Conservation (phyloP, 352 stramenopile genomes). For the Globisporangium yorkense region DNA sequence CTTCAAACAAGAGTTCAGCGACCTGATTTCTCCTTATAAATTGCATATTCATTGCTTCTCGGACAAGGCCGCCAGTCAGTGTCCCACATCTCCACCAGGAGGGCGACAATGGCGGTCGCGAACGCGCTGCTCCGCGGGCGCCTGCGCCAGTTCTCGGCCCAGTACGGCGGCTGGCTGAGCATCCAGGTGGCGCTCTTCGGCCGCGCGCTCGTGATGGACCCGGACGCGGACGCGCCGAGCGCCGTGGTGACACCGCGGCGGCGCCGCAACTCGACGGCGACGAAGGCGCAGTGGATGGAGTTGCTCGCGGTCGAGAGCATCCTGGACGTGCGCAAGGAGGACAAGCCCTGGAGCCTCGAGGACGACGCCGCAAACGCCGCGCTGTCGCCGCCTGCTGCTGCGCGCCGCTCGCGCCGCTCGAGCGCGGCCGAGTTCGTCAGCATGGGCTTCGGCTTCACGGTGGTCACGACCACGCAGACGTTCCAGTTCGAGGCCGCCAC, state of each 20-base stretch:
- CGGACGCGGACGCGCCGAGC: constrained; percentile 24
- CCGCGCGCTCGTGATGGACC: constrained; percentile 45
- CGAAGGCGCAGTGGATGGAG: constrained; percentile 38
- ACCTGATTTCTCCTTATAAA: not conserved
- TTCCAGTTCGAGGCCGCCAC: constrained; percentile 35
- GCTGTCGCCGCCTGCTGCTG: constrained; percentile 9
- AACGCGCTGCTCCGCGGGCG: constrained; percentile 36
- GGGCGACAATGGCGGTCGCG: constrained; percentile 10
- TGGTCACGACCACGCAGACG: constrained; percentile 24
- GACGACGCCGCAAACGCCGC: constrained; percentile 9
- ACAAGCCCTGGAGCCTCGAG: constrained; percentile 14
- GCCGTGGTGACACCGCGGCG: constrained; percentile 31
- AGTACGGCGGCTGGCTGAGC: constrained; percentile 44
- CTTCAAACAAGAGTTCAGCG: no score
- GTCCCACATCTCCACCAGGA: not conserved
- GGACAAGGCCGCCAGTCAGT: not conserved
- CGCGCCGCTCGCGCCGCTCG: constrained; percentile 14
- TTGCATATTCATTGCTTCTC: not conserved
- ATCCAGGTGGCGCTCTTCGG: constrained; percentile 40
- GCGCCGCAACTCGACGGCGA: constrained; percentile 35
- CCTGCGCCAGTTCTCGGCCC: constrained; percentile 43
- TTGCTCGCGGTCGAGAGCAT: constrained; percentile 32
- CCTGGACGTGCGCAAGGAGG: constrained; percentile 23
- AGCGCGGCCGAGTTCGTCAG: constrained; percentile 14
- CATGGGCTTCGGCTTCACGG: constrained; percentile 28